These are phyloP conservation scores for Aphanomyces euteiches DNA, from an alignment of 352 stramenopile genomes.

Conservation along the genomic window DNA sequence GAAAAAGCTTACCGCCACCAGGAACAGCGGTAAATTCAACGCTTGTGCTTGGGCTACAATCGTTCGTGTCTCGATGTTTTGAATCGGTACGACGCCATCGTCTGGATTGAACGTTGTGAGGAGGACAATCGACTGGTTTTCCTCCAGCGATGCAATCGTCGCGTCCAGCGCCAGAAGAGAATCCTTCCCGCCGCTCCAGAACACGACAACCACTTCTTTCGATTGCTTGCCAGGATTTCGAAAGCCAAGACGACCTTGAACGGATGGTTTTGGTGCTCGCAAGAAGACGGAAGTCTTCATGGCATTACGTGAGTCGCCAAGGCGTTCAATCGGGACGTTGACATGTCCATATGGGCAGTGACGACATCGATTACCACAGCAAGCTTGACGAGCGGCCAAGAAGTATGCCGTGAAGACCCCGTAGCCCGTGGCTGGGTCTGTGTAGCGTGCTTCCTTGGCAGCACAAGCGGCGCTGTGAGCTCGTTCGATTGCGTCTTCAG, in stretches of 20 bases:
- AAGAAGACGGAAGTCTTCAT: conserved; percentile 40
- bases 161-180: conserved; percentile 75
- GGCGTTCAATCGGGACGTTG: conserved; percentile 47
- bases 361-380: conserved; percentile 86
- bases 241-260: conserved; percentile 17
- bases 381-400: conserved; percentile 70
- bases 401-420: conserved; percentile 83
- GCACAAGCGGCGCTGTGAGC: conserved; percentile 66
- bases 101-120: conserved; percentile 83
- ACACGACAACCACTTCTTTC: conserved; percentile 54
- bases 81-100: conserved; percentile 70
- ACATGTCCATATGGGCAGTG: conserved; percentile 88
- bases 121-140: conserved; percentile 60
- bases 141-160: conserved; percentile 38
- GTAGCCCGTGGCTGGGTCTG: conserved; percentile 80
- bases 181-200: conserved; percentile 88
- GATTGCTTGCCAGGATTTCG: conserved; percentile 4
- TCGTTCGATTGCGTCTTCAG: conserved; percentile 48
- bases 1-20: conserved; percentile 52
- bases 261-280: conserved; percentile 37
- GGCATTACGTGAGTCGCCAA: conserved; percentile 4
- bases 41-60: conserved; percentile 71
- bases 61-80: conserved; percentile 69
- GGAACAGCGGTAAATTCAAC: conserved; percentile 67
- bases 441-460: conserved; percentile 72